These are phyloP conservation scores for Entomortierella chlamydospora DNA, from an alignment of 192 early-diverging fungal species.

Conservation along the genomic window DNA sequence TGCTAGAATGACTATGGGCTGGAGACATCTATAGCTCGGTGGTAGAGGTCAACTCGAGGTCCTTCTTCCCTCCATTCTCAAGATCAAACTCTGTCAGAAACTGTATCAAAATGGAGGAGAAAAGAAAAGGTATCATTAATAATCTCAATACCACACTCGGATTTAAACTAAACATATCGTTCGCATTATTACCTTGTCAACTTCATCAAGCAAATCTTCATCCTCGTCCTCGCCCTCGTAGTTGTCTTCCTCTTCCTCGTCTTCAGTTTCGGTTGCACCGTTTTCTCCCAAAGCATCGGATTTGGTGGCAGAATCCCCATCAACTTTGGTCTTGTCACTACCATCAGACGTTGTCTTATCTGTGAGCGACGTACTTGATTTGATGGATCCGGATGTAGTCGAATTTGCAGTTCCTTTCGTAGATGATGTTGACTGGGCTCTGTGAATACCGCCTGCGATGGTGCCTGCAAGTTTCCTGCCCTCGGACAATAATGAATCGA, in stretches of 20 bases:
- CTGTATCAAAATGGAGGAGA: background rate
- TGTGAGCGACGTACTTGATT: background rate
- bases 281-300: background rate
- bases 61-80: constrained; percentile 35
- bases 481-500: constrained; percentile 66
- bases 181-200: constrained; percentile 50
- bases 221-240: constrained; percentile 36
- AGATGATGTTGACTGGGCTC: background rate
- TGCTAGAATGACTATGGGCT: constrained; percentile 13
- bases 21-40: constrained; percentile 1
- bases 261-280: background rate
- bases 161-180: background rate
- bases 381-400: background rate
- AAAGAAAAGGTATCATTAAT: background rate
- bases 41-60: constrained; percentile 34
- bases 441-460: constrained; percentile 46
- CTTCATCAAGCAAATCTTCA: constrained; percentile 59
- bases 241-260: constrained; percentile 11
- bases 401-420: constrained; percentile 1
- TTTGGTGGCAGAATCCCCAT: constrained; percentile 1
- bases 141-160: background rate
- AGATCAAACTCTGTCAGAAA: constrained; percentile 52
- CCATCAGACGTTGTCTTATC: constrained; percentile 54
- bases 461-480: constrained; percentile 62
- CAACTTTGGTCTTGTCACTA: constrained; percentile 18